Evolutionary conservation across 805 yeast species (phyloP).

Genomic region (Maudiozyma barnettii): DNA sequence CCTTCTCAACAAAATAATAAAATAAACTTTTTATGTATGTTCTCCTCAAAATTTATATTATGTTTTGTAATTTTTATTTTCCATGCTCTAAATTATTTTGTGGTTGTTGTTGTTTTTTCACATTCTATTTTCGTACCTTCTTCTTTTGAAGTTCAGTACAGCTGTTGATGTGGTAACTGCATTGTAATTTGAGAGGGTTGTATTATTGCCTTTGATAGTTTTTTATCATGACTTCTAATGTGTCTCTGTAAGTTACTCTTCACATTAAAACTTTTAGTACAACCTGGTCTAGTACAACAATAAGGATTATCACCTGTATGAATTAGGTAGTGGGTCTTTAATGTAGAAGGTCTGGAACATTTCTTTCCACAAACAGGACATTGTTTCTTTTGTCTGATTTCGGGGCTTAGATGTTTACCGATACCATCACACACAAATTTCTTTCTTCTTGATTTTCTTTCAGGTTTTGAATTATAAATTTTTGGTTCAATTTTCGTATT

Average conservation of each 20-base stretch:
- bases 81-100: too few relatives aligned
- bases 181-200: neutral
- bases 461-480: neutral
- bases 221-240: slow-evolving; percentile 50
- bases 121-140: neutral
- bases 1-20: too few relatives aligned
- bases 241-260: slow-evolving; percentile 78
- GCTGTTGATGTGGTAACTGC: neutral
- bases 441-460: neutral
- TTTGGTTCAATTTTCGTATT: neutral
- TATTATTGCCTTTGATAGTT: slow-evolving; percentile 7
- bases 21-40: too few relatives aligned
- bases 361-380: slow-evolving; percentile 56
- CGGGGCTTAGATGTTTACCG: slow-evolving; percentile 5
- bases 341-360: slow-evolving; percentile 74
- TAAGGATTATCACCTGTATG: slow-evolving; percentile 76
- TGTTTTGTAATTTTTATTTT: too few relatives aligned
- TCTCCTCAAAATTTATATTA: too few relatives aligned
- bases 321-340: slow-evolving; percentile 68
- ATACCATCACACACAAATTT: neutral
- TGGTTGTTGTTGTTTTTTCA: neutral
- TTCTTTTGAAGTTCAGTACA: neutral
- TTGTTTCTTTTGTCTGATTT: slow-evolving; percentile 27
- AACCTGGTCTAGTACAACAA: slow-evolving; percentile 50
- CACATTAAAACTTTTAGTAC: slow-evolving; percentile 63